Conservation (phyloP, 1,139 yeast species). For the Lipomyces yarrowii region DNA sequence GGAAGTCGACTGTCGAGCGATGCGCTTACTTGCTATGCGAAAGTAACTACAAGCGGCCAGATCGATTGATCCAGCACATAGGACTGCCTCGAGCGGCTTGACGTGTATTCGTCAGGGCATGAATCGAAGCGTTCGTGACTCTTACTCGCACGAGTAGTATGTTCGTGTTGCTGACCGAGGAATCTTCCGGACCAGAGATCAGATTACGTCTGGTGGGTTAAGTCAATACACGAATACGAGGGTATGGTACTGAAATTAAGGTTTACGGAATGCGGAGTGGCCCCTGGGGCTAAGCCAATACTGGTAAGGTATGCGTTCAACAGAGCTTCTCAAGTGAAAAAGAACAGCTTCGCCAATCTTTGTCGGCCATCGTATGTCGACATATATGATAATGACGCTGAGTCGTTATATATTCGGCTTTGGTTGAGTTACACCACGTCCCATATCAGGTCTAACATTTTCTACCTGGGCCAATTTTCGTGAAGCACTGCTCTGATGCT, state of each 20-base stretch:
- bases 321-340: constrained; percentile 50
- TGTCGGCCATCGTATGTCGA: constrained; percentile 59
- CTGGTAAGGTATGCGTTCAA: constrained; percentile 48
- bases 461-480: constrained; percentile 12
- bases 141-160: too few relatives aligned
- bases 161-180: too few relatives aligned
- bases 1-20: too few relatives aligned
- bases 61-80: too few relatives aligned
- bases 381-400: constrained; percentile 56
- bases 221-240: not conserved
- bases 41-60: not conserved
- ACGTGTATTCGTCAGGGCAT: too few relatives aligned
- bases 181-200: too few relatives aligned
- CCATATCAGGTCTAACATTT: constrained; percentile 8
- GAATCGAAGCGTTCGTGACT: too few relatives aligned
- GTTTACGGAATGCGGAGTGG: not conserved
- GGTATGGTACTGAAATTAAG: not conserved
- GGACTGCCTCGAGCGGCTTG: too few relatives aligned
- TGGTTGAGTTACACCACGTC: constrained; percentile 62
- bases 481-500: not conserved
- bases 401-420: constrained; percentile 60
- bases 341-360: constrained; percentile 60
- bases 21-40: not conserved
- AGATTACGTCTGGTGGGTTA: too few relatives aligned
- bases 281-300: not conserved